Base-by-base conservation (phyloP, 2,329 filamentous ascomycete species). In the Coleophoma eucalyptorum region DNA sequence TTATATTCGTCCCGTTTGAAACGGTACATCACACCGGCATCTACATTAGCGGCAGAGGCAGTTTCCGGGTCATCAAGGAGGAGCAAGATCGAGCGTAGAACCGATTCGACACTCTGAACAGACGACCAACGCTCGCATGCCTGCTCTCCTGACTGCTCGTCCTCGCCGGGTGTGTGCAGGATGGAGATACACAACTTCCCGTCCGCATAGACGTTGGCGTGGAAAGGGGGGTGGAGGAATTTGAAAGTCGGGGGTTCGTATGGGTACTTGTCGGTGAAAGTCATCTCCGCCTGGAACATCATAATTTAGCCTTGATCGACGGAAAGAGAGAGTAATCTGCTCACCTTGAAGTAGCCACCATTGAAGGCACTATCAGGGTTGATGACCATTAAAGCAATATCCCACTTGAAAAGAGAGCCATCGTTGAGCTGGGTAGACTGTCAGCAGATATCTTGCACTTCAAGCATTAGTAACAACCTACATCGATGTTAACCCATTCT, bases 171-270 rank as follows among this genome's bases (percentile, higher is more conserved):
- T 16, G 83, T 81, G 70, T 99, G 93, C 11, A 99, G 83, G 63
- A 99, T 99, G 43, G 92, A 97, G 67, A 99, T 97, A 75, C 94
- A 97, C 42, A 97, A 80, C 59, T 86, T 86, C 62, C 93, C 93
- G 67, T 97, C 89, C 5, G 83, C 73, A 72, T 97, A 97, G 64
- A 99, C 86, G 68, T 99, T 99, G 3, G 93, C 93, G 68, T 99
- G 93, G 72, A 84, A 90, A 55, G 97, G 86, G 15, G 88, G 84
- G 33, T 79, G 80, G 19, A 83, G 68, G 72, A 99, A 97, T 57
- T 86, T 86, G 76, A 99, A 97, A 50, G 86, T 87, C 21, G 93
- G 93, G 26, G 93, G 93, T 40, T 82, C 79, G 73, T 89, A 96
- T 0, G 94, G 94, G 69, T 97, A 99, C 62, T 96, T 92, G 62